Evolutionary conservation across 352 stramenopile species (phyloP), one percentile per base, ranked within the genome.

Genomic region (Paralagenidium karlingii): DNA sequence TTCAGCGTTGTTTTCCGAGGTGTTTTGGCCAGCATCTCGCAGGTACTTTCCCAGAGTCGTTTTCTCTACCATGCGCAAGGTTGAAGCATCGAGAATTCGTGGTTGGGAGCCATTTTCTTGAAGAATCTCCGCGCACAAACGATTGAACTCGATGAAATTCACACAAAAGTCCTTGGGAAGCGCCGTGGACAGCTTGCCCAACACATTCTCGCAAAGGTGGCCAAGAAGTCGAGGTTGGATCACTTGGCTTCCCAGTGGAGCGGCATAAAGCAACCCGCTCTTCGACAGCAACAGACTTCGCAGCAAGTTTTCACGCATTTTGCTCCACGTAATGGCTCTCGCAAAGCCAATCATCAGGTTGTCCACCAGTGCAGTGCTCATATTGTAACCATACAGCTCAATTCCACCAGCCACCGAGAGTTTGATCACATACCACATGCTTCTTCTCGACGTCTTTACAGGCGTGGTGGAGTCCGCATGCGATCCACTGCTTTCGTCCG

Each of bases 381-480:
- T 71, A 40, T 90, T 90, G 57, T 90, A 90, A 33, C 63, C 76
- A 34, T 78, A 82, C 15, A 83, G 48, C 0, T 53, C 52, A 19
- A 90, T 30, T 0, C 76, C 76, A 22, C 59, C 68, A n/a, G 36
- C 57, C 7, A 58, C 57, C 1, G 71, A 89, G 8, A 89, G 29
- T 21, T 84, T 68, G 13, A 86, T 41, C 21, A 85, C 49, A 38
- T 84, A 87, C 33, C 83, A 90, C 33, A 87, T n/a, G n/a, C n/a
- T n/a, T n/a, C n/a, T n/a, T n/a, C n/a, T n/a, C n/a, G n/a, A n/a
- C n/a, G n/a, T n/a, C n/a, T n/a, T n/a, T n/a, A n/a, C n/a, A n/a
- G n/a, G n/a, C n/a, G n/a, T n/a, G n/a, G n/a, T n/a, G n/a, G n/a
- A n/a, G n/a, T n/a, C n/a, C n/a, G n/a, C n/a, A n/a, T n/a, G n/a